These are phyloP conservation scores for Gossypium schwendimanii DNA, from an alignment of 441 rosid genomes.

Conservation along the genomic window DNA sequence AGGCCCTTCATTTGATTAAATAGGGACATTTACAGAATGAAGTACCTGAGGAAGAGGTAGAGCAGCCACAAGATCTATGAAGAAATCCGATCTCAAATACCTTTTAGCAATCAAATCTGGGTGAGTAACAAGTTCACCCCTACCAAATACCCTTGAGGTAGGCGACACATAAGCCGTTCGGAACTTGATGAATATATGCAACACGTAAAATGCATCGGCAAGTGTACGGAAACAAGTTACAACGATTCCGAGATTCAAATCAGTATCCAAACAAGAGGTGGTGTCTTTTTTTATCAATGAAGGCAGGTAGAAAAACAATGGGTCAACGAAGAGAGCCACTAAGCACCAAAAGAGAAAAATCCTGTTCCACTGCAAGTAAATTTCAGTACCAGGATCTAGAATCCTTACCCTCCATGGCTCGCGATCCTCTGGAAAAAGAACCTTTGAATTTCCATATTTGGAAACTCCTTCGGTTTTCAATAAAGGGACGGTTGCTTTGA, in stretches of 20 bases:
- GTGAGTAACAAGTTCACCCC: constrained; percentile 84
- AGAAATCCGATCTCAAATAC: constrained; percentile 68
- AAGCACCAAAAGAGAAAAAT: constrained; percentile 70
- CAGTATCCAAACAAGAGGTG: constrained; percentile 56
- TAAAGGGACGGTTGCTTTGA: constrained; percentile 35
- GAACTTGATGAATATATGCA: constrained; percentile 59
- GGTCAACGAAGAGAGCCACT: constrained; percentile 70
- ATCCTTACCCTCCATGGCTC: constrained; percentile 45
- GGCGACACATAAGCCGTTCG: constrained; percentile 80
- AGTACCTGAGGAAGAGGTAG: constrained; percentile 92
- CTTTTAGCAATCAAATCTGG: constrained; percentile 51
- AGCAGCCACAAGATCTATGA: constrained; percentile 64
- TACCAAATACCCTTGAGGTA: constrained; percentile 73
- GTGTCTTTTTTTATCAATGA: constrained; percentile 32
- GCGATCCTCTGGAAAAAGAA: constrained; percentile 40
- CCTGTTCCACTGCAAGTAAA: constrained; percentile 68
- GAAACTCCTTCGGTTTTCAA: constrained; percentile 34
- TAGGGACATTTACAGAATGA: too few species aligned
- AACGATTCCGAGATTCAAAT: constrained; percentile 60
- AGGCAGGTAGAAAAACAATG: constrained; percentile 74
- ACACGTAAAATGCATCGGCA: constrained; percentile 60
- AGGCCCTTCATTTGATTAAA: neutral
- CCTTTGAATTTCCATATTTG: constrained; percentile 44
- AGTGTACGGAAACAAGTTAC: constrained; percentile 64
- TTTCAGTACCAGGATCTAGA: constrained; percentile 74